Base-by-base conservation (phyloP, 306 rosid species). In the Vigna unguiculata region DNA sequence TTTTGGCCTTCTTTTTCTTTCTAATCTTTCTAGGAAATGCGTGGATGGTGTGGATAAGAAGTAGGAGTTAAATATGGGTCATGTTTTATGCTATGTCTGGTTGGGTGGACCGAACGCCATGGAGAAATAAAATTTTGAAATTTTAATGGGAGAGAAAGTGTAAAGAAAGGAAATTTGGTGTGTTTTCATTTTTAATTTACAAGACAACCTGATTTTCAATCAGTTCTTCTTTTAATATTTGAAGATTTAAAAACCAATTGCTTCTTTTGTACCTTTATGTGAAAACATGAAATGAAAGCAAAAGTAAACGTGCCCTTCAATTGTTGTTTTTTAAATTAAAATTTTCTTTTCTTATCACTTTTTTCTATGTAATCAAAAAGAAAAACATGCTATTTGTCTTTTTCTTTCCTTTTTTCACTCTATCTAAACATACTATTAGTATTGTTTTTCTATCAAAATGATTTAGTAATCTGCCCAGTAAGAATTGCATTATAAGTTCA, bases 11-110 rank as follows among this genome's bases (percentile, higher is more conserved):
- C 21, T 20, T 60, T 47, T n/a, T 53, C 6, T 41, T 53, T 14
- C 14, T 19, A 4, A 34, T 14, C 46, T 9, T 66, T 58, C 16
- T 61, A 19, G n/a, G 55, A 4, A 61, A 6, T 28, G 77, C 59
- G 46, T 55, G 22, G 47, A 7, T 43, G 72, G 48, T 62, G 38
- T 62, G 38, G 64, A 25, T 58, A 36, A 25, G 61, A 5, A 58
- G 19, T 24, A 24, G 14, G 28, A 25, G 25, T 53, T 19, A 53
- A 24, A 53, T 17, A 19, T 1, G 19, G 6, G 55, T n/a, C 1
- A 4, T 49, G 22, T 49, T 49, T n/a, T 51, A 8, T 51, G 57
- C 24, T 1, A 7, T 53, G 59, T 53, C 24, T 51, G 11, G 12
- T 17, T 51, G 24, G 11, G 57, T 17, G 57, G 12, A 51, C 24